phyloP scores from a whole-genome alignment of 2,329 filamentous ascomycete genomes.

The Cordyceps pruinosa region DNA sequence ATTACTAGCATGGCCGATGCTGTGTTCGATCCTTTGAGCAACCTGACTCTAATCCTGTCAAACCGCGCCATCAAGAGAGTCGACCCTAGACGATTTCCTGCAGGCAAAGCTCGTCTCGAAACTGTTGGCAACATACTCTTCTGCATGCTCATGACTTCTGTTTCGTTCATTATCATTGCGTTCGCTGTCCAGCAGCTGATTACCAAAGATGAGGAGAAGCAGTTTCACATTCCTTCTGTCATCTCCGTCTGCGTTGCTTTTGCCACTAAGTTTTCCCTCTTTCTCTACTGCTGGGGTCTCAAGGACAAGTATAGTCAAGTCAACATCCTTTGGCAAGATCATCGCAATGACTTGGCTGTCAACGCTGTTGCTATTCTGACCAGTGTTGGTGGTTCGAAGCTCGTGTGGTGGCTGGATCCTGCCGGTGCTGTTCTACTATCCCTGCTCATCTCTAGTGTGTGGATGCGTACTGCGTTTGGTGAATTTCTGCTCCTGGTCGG shows the following conservation, averaged over 20 bases:
- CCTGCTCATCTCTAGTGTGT: conserved; percentile 67
- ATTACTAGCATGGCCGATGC: conserved; percentile 98
- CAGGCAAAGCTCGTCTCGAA: conserved; percentile 88
- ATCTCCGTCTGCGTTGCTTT: conserved; percentile 83
- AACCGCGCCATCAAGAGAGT: conserved; percentile 84
- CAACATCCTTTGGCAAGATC: conserved; percentile 90
- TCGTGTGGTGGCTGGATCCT: conserved; percentile 92
- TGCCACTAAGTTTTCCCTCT: conserved; percentile 71
- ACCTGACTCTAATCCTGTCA: conserved; percentile 77
- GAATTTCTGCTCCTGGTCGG: conserved; percentile 92
- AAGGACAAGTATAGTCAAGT: conserved; percentile 89
- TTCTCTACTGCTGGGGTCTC: conserved; percentile 87
- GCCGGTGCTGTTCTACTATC: conserved; percentile 83
- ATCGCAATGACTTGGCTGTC: conserved; percentile 94
- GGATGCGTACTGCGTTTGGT: conserved; percentile 76
- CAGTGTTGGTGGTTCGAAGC: conserved; percentile 81
- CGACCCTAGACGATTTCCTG: conserved; percentile 79
- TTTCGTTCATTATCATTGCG: conserved; percentile 87
- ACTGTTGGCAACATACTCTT: conserved; percentile 95
- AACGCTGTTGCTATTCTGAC: conserved; percentile 91
- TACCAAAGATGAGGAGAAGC: conserved; percentile 46
- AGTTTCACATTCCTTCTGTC: conserved; percentile 74
- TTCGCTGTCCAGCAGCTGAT: conserved; percentile 70
- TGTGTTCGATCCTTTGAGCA: conserved; percentile 86
- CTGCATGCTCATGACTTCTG: conserved; percentile 90